Conservation (phyloP, 805 yeast genomes). For the Yueomyces sinensis region DNA sequence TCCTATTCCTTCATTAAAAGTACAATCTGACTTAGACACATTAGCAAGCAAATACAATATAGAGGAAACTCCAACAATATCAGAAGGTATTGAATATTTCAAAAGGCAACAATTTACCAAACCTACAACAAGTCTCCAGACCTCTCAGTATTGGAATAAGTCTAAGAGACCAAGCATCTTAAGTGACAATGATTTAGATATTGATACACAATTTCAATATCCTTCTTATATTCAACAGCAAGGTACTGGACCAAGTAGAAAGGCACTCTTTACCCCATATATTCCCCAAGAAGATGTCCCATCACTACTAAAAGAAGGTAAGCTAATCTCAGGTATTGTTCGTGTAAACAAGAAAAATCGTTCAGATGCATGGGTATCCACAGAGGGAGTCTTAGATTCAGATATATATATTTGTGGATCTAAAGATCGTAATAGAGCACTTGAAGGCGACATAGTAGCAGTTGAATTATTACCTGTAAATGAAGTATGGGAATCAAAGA, state of each 20-base stretch:
- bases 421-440: constrained; percentile 92
- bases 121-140: too few relatives aligned
- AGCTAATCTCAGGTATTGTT: constrained; percentile 81
- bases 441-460: constrained; percentile 94
- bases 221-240: background rate
- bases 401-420: constrained; percentile 97
- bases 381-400: constrained; percentile 90
- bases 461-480: constrained; percentile 89
- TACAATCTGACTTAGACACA: too few relatives aligned
- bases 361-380: constrained; percentile 96
- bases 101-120: too few relatives aligned
- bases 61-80: too few relatives aligned
- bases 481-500: constrained; percentile 94
- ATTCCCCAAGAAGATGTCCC: constrained; percentile 90
- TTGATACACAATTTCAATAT: background rate
- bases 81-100: too few relatives aligned
- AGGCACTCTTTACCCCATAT: constrained; percentile 89
- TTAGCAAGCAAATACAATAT: too few relatives aligned
- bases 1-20: too few relatives aligned
- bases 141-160: too few relatives aligned
- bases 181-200: background rate
- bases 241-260: constrained; percentile 33
- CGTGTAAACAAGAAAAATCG: constrained; percentile 93
- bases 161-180: too few relatives aligned
- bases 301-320: constrained; percentile 76